Conservation (phyloP, 2,329 filamentous ascomycete genomes). For the Aspergillus bombycis region DNA sequence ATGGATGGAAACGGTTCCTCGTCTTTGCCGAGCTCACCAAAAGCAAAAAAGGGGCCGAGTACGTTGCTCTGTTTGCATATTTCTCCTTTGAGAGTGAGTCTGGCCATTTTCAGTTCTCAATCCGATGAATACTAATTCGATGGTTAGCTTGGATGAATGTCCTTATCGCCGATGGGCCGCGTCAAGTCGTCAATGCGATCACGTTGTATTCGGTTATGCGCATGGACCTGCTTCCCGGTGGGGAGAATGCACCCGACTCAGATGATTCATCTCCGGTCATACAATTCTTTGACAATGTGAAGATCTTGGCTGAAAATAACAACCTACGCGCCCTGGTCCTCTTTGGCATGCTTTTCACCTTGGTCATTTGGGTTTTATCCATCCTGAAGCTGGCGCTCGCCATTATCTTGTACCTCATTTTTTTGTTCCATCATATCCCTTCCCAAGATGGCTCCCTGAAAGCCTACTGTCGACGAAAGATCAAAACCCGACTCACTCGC, state of each 20-base stretch:
- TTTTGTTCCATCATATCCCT: conserved; percentile 91
- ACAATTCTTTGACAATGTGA: conserved; percentile 85
- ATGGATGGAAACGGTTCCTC: conserved; percentile 87
- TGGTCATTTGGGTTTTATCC: conserved; percentile 85
- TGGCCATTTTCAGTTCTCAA: not conserved
- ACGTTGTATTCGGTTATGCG: conserved; percentile 85
- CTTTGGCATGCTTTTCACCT: conserved; percentile 88
- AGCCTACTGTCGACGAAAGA: conserved; percentile 88
- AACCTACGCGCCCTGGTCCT: conserved; percentile 80
- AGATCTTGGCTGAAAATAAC: conserved; percentile 71
- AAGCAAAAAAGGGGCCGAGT: conserved; percentile 87
- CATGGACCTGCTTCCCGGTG: conserved; percentile 69
- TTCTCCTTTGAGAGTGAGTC: conserved; percentile 69
- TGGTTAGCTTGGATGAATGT: conserved; percentile 80
- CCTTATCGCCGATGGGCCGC: conserved; percentile 86
- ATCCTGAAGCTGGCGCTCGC: conserved; percentile 74
- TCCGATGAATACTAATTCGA: conserved; percentile 23
- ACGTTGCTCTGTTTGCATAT: conserved; percentile 87
- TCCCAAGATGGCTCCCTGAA: conserved; percentile 76
- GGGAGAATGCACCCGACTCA: conserved; percentile 54
- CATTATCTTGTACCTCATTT: conserved; percentile 78
- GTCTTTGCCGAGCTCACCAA: conserved; percentile 90
- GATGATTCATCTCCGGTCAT: conserved; percentile 64
- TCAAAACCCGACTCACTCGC: conserved; percentile 79
- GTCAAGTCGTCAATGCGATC: conserved; percentile 86